A percentile compares a stretch with the other conserved stretches of the same genome.
Evolutionary conservation across 1,139 yeast species (phyloP).

Genomic region (Hyphopichia fennica): DNA sequence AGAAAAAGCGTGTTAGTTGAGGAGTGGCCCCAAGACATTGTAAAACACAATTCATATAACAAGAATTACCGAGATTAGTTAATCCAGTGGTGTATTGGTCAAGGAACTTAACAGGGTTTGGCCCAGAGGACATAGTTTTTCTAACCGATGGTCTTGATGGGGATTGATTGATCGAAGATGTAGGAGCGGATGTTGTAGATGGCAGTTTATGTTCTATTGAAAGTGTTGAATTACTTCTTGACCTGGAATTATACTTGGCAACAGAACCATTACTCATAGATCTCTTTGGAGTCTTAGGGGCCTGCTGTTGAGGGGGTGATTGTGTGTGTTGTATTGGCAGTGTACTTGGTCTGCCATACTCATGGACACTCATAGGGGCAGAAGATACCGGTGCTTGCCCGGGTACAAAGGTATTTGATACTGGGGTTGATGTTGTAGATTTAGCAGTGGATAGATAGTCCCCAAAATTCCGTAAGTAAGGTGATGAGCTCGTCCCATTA

Average conservation of each 20-base stretch:
- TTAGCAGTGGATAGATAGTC: constrained; percentile 42
- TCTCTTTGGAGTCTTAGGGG: constrained; percentile 7
- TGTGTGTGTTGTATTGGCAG: constrained; percentile 1
- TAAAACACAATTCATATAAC: constrained; percentile 88
- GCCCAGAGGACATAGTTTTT: constrained; percentile 1
- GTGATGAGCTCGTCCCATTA: constrained; percentile 13
- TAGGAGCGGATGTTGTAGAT: neutral
- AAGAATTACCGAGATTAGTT: constrained; percentile 83
- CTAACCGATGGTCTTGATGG: constrained; percentile 1
- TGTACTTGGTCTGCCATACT: constrained; percentile 2
- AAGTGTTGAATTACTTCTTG: constrained; percentile 1
- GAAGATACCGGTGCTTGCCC: neutral
- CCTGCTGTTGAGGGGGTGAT: constrained; percentile 14
- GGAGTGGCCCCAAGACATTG: constrained; percentile 69
- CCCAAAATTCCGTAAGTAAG: constrained; percentile 38
- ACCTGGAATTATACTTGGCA: neutral
- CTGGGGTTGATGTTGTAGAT: constrained; percentile 19
- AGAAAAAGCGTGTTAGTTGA: constrained; percentile 42
- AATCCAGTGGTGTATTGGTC: constrained; percentile 56
- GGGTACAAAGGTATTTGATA: constrained; percentile 12
- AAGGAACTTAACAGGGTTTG: constrained; percentile 23
- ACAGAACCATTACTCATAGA: neutral
- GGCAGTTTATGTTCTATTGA: neutral
- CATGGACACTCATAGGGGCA: neutral
- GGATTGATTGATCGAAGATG: neutral